A percentile compares a stretch with the other conserved stretches of the same genome.
Evolutionary conservation across 1,284 basidiomycete species (phyloP).

Genomic region (Sparassis latifolia): DNA sequence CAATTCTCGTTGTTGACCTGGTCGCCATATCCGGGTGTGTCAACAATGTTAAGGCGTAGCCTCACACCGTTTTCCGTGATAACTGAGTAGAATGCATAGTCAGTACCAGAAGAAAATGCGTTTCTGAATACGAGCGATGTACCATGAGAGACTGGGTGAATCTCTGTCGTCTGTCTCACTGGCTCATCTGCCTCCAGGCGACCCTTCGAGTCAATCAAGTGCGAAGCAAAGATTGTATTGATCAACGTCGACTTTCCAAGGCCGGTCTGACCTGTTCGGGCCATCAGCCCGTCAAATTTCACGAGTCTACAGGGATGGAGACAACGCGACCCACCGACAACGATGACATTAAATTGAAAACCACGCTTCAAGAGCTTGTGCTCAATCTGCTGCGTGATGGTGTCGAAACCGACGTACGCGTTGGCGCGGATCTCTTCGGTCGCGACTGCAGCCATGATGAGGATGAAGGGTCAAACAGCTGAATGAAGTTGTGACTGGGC

Average conservation of each 20-base stretch:
- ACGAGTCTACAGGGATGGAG: neutral
- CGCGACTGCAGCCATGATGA: constrained; percentile 34
- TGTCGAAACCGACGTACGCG: constrained; percentile 92
- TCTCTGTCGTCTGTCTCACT: constrained; percentile 93
- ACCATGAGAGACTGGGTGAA: constrained; percentile 94
- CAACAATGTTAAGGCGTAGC: constrained; percentile 95
- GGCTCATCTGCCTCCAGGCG: constrained; percentile 83
- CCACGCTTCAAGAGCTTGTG: constrained; percentile 98
- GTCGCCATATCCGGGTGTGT: constrained; percentile 98
- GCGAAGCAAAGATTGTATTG: constrained; percentile 98
- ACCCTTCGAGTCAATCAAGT: constrained; percentile 97
- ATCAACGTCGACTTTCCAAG: constrained; percentile 98
- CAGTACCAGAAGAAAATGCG: neutral
- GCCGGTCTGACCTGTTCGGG: constrained; percentile 83
- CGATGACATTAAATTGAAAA: constrained; percentile 98
- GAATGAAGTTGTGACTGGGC: neutral
- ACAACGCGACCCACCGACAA: constrained; percentile 65
- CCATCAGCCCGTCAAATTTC: neutral
- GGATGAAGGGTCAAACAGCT: neutral
- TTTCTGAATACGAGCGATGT: constrained; percentile 23
- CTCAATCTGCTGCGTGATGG: constrained; percentile 97
- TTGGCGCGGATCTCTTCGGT: constrained; percentile 80
- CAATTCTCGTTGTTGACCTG: constrained; percentile 99
- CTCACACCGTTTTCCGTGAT: constrained; percentile 96
- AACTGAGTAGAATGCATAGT: constrained; percentile 41